Evolutionary conservation across 768 basidiomycete species (phyloP).

Genomic region (Daedaleopsis sinensis): DNA sequence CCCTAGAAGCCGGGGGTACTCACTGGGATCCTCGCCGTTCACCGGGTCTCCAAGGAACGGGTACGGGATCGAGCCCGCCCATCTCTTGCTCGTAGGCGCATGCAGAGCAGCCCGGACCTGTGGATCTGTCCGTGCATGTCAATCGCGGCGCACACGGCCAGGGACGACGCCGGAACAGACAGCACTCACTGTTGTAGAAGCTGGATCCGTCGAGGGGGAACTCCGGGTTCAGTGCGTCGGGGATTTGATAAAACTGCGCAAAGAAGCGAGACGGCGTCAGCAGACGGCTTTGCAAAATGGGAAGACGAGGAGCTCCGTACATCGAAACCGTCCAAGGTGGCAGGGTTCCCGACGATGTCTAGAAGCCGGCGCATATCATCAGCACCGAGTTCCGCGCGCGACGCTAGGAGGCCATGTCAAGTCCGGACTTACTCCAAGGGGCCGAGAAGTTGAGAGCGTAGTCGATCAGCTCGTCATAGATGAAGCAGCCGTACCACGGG

Average conservation of each 20-base stretch:
- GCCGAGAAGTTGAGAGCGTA: slow-evolving; percentile 74
- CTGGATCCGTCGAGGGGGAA: slow-evolving; percentile 50
- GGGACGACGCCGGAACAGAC: background rate
- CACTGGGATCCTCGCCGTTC: slow-evolving; percentile 36
- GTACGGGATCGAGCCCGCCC: slow-evolving; percentile 36
- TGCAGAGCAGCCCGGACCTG: slow-evolving; percentile 63
- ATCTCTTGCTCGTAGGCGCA: slow-evolving; percentile 62
- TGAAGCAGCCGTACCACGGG: slow-evolving; percentile 49
- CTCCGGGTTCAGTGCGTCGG: slow-evolving; percentile 47
- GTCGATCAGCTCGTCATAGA: slow-evolving; percentile 67
- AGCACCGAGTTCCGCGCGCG: background rate
- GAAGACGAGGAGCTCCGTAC: slow-evolving; percentile 6
- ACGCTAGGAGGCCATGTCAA: background rate
- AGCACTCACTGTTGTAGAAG: slow-evolving; percentile 62
- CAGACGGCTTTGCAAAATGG: slow-evolving; percentile 7
- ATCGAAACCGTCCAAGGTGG: slow-evolving; percentile 12
- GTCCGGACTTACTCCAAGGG: slow-evolving; percentile 49
- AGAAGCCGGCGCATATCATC: background rate
- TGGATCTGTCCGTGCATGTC: slow-evolving; percentile 41
- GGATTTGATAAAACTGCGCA: slow-evolving; percentile 31
- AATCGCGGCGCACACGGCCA: background rate
- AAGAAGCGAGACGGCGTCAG: background rate
- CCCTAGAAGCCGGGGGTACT: slow-evolving; percentile 7
- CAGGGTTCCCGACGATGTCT: background rate
- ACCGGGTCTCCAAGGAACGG: slow-evolving; percentile 30